Evolutionary conservation across 306 rosid species (phyloP), one percentile per base, ranked within the genome.

Genomic region (Amphicarpaea edgeworthii): DNA sequence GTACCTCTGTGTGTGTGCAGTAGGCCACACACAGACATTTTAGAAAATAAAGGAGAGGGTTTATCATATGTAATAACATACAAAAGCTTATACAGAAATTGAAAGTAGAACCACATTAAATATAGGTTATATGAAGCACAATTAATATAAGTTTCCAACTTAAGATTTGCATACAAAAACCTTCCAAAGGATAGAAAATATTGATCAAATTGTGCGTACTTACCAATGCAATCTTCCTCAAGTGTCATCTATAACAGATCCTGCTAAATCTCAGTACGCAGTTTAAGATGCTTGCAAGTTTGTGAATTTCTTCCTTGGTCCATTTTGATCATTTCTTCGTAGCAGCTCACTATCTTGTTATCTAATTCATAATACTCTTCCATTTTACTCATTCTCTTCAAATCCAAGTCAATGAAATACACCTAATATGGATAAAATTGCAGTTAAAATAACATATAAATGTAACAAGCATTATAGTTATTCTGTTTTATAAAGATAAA

Each of bases 351-450:
- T 40, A 96, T 89, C 85, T 88, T 89, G 90, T 89, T 85, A 69
- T 96, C 99, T 73, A 90, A 81, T 68, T 90, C 90, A 87, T 87
- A 96, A 80, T 92, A 90, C 77, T 88, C 89, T 86, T 89, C 93
- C 96, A 96, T 90, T 79, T 88, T 96, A 84, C 81, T 85, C 88
- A 90, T 49, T 69, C 88, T 84, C 82, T 92, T 96, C 87, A 96
- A 73, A 87, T 96, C 96, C 88, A 96, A 86, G 83, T 96, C 99
- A 53, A 96, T 86, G 82, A 92, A 92, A 77, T 85, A 72, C 34
- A 82, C 93, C 98, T 92, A 73, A 19, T 53, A 72, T 54, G 80
- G 42, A 72, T 61, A 53, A 87, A 81, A 73, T 80, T 61, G 76
- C 69, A 78, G 68, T 68, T 49, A 60, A 67, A 63, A 23, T 78